Evolutionary conservation across 345 rosid species (phyloP).

Genomic region (Arabis alpina): DNA sequence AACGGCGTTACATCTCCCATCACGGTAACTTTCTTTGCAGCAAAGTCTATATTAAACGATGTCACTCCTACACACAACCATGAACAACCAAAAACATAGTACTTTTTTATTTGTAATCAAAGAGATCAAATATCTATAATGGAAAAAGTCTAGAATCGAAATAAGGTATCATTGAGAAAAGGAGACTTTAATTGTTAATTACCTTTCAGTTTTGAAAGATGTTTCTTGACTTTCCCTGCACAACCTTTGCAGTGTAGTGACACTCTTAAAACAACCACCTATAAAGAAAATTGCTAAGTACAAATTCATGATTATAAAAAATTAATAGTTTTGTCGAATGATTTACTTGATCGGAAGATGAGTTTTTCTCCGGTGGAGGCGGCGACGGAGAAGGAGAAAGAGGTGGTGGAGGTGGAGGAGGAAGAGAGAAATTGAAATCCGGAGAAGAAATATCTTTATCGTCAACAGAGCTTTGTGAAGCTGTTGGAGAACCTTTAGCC

Average conservation of each 20-base stretch:
- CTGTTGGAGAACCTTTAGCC: conserved; percentile 43
- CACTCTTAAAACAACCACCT: conserved; percentile 93
- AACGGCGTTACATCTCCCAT: conserved; percentile 81
- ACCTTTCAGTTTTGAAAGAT: conserved; percentile 92
- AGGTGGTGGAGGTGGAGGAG: conserved; percentile 57
- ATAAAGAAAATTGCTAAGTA: conserved; percentile 10
- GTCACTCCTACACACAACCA: conserved; percentile 62
- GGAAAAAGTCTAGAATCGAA: too few species aligned
- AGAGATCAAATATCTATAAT: too few species aligned
- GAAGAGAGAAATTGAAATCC: conserved; percentile 41
- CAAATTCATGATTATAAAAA: not conserved
- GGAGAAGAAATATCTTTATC: conserved; percentile 40
- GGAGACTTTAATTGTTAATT: not conserved
- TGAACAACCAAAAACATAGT: conserved; percentile 22
- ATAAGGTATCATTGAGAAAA: too few species aligned
- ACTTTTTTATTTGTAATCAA: not conserved
- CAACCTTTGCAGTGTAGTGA: conserved; percentile 95
- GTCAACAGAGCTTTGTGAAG: conserved; percentile 36
- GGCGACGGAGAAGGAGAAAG: conserved; percentile 51
- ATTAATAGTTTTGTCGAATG: not conserved
- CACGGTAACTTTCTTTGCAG: conserved; percentile 88
- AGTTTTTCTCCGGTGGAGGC: conserved; percentile 39
- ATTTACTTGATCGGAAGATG: conserved; percentile 39
- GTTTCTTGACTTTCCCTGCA: conserved; percentile 88
- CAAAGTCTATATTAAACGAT: conserved; percentile 83